Evolutionary conservation across 352 stramenopile species (phyloP), one percentile per base, ranked within the genome.

Genomic region (Phytophthora citrophthora): DNA sequence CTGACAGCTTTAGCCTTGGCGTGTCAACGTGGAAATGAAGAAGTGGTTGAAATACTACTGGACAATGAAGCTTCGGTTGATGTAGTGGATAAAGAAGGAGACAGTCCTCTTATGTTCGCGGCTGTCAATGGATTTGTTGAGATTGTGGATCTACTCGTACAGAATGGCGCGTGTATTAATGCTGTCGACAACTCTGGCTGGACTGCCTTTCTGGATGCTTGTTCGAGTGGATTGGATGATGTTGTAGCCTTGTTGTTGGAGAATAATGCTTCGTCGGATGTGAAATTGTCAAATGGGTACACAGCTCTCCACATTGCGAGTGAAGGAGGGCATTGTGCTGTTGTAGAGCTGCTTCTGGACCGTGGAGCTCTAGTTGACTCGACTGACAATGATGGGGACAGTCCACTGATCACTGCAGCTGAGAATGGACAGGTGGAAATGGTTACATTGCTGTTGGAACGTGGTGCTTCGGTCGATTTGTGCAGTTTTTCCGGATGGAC

Each of bases 381-480:
- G 11, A 16, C 34, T 15, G 34, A 40, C 15, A 16, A 40, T 16
- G 34, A 40, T 16, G 34, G 34, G 8, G 34, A 40, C 15, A 40
- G 12, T 9, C 34, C 34, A 8, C 34, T 40, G 34, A 18, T 40
- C 34, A 40, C 15, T 5, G 34, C 34, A 40, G 34, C 34, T 7
- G 34, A 40, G 15, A 40, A 40, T 40, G 34, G 34, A 7, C 34
- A 65, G 18, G 4, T 12, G 2, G 45, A 46, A 29, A 9, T 68
- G 13, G 45, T 68, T 15, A 36, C 23, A 4, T 34, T 68, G 18
- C 27, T 69, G 9, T 11, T 64, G 7, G n/a, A 58, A 13, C 20
- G 10, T 26, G 61, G 46, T 20, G 46, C 53, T 16, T 18, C 23
- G 11, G 34, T 48, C 11, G 38, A 57, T 26, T 29, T 29, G 45